Percentiles rank a stretch among this genome's conserved stretches.
Evolutionary conservation across 1,284 basidiomycete genomes (phyloP).

Genomic region (Xanthoconium separans): DNA sequence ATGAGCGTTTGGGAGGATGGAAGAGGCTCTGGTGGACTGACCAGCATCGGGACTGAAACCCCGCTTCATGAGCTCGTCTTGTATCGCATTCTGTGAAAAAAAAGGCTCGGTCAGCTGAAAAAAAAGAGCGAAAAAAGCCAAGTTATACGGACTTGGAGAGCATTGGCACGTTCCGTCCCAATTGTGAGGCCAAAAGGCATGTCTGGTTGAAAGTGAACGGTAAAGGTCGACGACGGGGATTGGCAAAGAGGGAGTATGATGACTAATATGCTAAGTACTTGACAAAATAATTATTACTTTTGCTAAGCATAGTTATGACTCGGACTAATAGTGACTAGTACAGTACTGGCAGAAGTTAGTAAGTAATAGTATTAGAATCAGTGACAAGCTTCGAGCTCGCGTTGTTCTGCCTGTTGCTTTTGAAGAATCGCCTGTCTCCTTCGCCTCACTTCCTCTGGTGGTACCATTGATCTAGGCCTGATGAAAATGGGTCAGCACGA

Average conservation of each 20-base stretch:
- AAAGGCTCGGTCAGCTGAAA: slow-evolving; percentile 14
- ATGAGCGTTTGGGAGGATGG: slow-evolving; percentile 6
- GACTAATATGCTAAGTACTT: slow-evolving; percentile 29
- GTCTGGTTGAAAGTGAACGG: slow-evolving; percentile 20
- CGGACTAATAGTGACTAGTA: background rate
- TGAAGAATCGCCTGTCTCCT: slow-evolving; percentile 15
- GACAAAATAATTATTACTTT: slow-evolving; percentile 3
- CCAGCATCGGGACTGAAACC: slow-evolving; percentile 78
- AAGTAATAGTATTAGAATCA: no score
- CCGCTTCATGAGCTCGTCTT: slow-evolving; percentile 75
- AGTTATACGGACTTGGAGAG: slow-evolving; percentile 58
- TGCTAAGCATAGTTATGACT: background rate
- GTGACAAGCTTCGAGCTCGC: slow-evolving; percentile 9
- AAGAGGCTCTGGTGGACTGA: slow-evolving; percentile 35
- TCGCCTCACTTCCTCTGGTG: slow-evolving; percentile 7
- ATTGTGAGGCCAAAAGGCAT: slow-evolving; percentile 79
- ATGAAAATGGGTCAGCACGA: background rate
- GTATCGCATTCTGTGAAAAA: slow-evolving; percentile 64
- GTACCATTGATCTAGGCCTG: slow-evolving; percentile 1
- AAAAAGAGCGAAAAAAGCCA: background rate
- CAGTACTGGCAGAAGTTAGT: background rate
- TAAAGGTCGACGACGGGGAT: slow-evolving; percentile 27
- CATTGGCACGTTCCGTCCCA: slow-evolving; percentile 71
- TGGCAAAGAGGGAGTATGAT: slow-evolving; percentile 25
- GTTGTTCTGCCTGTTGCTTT: slow-evolving; percentile 19